A percentile compares a stretch with the other conserved stretches of the same genome.
Evolutionary conservation across 2,329 filamentous ascomycete genomes (phyloP).

Genomic region (Colletotrichum camelliae): DNA sequence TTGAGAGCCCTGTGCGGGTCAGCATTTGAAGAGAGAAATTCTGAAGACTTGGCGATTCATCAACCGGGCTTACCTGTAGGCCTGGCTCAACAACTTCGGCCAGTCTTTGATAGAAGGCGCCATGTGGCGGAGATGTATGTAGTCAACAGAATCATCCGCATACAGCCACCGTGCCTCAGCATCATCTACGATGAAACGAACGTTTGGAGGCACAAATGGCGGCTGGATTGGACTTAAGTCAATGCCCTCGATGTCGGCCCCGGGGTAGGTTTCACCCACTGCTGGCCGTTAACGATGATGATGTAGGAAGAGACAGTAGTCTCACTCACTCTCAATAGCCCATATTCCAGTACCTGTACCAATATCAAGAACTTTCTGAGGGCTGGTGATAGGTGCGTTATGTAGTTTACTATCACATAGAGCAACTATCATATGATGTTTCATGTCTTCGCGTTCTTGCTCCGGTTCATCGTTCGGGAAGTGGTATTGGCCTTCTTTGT

Average conservation of each 20-base stretch:
- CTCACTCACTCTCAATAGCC: slow-evolving; percentile 44
- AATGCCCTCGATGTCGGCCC: slow-evolving; percentile 36
- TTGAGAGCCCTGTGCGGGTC: slow-evolving; percentile 19
- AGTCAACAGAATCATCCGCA: slow-evolving; percentile 26
- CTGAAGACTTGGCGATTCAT: neutral
- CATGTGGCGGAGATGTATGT: slow-evolving; percentile 29
- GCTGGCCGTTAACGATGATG: neutral
- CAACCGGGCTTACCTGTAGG: slow-evolving; percentile 7
- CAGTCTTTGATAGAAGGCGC: slow-evolving; percentile 34
- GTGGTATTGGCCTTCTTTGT: slow-evolving; percentile 43
- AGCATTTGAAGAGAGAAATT: neutral
- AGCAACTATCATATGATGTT: slow-evolving; percentile 42
- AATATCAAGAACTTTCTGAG: slow-evolving; percentile 23
- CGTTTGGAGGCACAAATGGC: slow-evolving; percentile 68
- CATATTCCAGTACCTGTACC: slow-evolving; percentile 30
- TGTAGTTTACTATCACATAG: slow-evolving; percentile 37
- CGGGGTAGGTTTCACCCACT: slow-evolving; percentile 35
- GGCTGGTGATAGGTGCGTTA: neutral
- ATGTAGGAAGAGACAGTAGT: neutral
- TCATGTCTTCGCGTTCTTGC: slow-evolving; percentile 44
- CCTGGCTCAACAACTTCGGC: slow-evolving; percentile 21
- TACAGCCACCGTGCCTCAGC: slow-evolving; percentile 35
- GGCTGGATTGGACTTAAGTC: slow-evolving; percentile 31
- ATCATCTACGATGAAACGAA: slow-evolving; percentile 77
- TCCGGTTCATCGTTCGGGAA: slow-evolving; percentile 48